phyloP scores from a whole-genome alignment of 2,329 filamentous ascomycete species.

The Periconia sp. region DNA sequence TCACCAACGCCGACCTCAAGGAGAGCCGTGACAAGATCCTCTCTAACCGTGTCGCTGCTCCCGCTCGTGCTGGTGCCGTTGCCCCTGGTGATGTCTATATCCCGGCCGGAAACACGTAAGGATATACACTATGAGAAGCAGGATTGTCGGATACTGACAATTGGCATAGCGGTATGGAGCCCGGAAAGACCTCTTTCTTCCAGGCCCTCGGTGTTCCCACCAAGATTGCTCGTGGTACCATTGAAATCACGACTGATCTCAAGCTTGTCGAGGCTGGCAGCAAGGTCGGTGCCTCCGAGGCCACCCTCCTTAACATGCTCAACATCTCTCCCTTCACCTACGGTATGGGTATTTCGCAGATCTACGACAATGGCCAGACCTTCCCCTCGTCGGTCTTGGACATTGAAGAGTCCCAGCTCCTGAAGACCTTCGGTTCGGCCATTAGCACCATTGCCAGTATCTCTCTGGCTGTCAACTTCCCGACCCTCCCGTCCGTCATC shows the following conservation, averaged over 20 bases:
- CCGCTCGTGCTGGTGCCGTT: conserved; percentile 95
- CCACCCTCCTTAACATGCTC: conserved; percentile 98
- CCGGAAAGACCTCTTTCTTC: conserved; percentile 99
- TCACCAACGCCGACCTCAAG: conserved; percentile 98
- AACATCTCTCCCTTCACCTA: conserved; percentile 87
- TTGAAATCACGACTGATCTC: conserved; percentile 97
- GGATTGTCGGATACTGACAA: conserved; percentile 19
- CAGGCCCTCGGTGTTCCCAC: conserved; percentile 99
- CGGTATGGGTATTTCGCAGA: conserved; percentile 94
- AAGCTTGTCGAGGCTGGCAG: conserved; percentile 92
- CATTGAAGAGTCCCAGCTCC: conserved; percentile 92
- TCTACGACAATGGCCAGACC: conserved; percentile 96
- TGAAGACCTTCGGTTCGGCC: conserved; percentile 79
- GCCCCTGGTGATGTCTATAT: conserved; percentile 93
- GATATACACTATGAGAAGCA: background rate
- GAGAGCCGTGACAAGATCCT: conserved; percentile 91
- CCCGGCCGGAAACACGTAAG: conserved; percentile 89
- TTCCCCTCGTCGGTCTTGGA: conserved; percentile 88
- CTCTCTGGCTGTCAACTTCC: conserved; percentile 93
- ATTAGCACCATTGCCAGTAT: conserved; percentile 87
- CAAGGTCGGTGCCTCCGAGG: conserved; percentile 99
- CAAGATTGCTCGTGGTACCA: conserved; percentile 99
- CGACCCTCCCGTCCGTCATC: conserved; percentile 92
- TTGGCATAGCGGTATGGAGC: conserved; percentile 81
- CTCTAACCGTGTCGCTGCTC: conserved; percentile 94